A percentile compares a stretch with the other conserved stretches of the same genome.
Evolutionary conservation across 441 rosid genomes (phyloP).

Genomic region (Isatis lusitanica): DNA sequence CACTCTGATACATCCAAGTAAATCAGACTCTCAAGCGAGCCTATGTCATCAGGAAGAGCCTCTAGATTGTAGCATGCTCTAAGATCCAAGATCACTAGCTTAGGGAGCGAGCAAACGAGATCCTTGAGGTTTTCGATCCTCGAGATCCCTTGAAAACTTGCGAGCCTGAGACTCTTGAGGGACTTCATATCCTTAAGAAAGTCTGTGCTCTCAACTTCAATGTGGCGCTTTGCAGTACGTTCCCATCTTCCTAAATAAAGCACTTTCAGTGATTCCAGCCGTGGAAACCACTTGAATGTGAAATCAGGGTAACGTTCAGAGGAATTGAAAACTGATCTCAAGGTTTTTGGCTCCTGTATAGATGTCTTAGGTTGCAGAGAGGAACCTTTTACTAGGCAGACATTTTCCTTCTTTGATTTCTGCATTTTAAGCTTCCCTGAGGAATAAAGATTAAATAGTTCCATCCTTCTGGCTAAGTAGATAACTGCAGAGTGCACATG

Average conservation of each 20-base stretch:
- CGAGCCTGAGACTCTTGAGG: conserved; percentile 43
- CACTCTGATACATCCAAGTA: conserved; percentile 64
- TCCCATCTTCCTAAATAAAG: conserved; percentile 62
- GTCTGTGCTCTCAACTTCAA: conserved; percentile 55
- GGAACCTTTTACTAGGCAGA: conserved; percentile 38
- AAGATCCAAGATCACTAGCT: conserved; percentile 54
- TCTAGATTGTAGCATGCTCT: conserved; percentile 61
- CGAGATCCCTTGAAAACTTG: conserved; percentile 64
- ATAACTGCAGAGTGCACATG: conserved; percentile 46
- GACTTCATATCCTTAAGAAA: conserved; percentile 45
- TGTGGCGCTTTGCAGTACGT: conserved; percentile 41
- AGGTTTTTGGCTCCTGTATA: not conserved
- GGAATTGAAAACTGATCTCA: conserved; percentile 49
- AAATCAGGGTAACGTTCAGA: conserved; percentile 49
- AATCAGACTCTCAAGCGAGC: conserved; percentile 41
- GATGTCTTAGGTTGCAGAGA: not conserved
- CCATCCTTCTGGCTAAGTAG: conserved; percentile 12
- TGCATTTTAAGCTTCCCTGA: conserved; percentile 19
- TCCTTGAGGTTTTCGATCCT: conserved; percentile 45
- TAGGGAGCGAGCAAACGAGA: conserved; percentile 30
- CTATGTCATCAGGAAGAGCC: conserved; percentile 49
- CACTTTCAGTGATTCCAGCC: conserved; percentile 40
- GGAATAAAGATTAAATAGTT: conserved; percentile 9
- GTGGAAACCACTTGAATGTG: conserved; percentile 40
- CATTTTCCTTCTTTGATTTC: not conserved